Percentiles rank a stretch among this genome's conserved stretches.
phyloP scores from a whole-genome alignment of 1,139 yeast species.

The Scheffersomyces cryptocercus region DNA sequence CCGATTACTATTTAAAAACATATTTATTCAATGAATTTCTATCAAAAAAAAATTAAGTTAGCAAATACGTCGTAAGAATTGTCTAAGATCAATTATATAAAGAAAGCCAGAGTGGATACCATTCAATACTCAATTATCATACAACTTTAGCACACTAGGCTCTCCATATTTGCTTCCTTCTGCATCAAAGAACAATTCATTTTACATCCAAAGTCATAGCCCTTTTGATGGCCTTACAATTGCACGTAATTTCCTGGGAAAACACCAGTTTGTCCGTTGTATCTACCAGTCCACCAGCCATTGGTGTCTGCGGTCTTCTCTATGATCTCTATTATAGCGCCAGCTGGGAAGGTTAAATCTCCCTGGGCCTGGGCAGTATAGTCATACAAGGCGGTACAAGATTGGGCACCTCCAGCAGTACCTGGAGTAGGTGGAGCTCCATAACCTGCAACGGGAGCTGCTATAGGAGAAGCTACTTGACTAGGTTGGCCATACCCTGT shows the following conservation, averaged over 20 bases:
- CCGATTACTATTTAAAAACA: too few species aligned
- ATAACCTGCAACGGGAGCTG: conserved; percentile 15
- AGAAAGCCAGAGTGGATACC: too few species aligned
- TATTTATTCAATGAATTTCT: too few species aligned
- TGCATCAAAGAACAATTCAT: too few species aligned
- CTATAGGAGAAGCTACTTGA: conserved; percentile 14
- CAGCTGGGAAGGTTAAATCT: conserved; percentile 84
- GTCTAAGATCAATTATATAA: too few species aligned
- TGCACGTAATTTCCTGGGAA: conserved; percentile 97
- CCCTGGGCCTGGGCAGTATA: conserved; percentile 87
- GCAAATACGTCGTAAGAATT: too few species aligned
- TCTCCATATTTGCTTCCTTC: too few species aligned
- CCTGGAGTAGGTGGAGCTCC: conserved; percentile 28
- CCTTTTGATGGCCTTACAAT: conserved; percentile 20
- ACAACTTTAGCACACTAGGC: too few species aligned
- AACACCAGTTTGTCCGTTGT: conserved; percentile 83
- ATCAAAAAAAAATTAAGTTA: too few species aligned
- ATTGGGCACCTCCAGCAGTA: conserved; percentile 46
- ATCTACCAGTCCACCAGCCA: conserved; percentile 98
- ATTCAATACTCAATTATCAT: too few species aligned
- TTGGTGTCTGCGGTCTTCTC: conserved; percentile 81
- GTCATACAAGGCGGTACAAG: conserved; percentile 76
- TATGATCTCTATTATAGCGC: conserved; percentile 79
- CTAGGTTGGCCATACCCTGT: not conserved
- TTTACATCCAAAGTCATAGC: too few species aligned